Conservation (phyloP, 306 rosid genomes). For the Morella rubra region DNA sequence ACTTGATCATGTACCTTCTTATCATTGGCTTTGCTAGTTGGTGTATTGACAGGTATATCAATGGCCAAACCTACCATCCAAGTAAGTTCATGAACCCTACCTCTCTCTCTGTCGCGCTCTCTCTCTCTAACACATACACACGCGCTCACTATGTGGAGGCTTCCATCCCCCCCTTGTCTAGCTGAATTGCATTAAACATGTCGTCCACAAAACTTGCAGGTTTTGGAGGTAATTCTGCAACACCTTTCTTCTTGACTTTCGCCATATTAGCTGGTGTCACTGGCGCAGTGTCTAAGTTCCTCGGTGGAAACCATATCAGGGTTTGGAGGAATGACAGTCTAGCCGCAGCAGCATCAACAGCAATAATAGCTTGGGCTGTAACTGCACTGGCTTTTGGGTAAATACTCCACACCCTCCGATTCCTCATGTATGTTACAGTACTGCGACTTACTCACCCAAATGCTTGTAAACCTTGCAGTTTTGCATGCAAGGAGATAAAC, state of each 20-base stretch:
- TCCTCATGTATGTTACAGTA: not conserved
- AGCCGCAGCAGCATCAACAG: conserved; percentile 65
- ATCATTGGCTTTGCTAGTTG: conserved; percentile 86
- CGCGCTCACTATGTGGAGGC: not conserved
- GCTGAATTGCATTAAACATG: no score
- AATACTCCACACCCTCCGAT: not conserved
- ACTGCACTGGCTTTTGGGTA: conserved; percentile 73
- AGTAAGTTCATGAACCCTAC: conserved; percentile 39
- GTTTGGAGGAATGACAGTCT: conserved; percentile 89
- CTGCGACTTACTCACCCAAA: not conserved
- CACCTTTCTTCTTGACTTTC: conserved; percentile 63
- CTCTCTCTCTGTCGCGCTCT: not conserved
- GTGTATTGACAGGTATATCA: conserved; percentile 74
- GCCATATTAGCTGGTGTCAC: conserved; percentile 58
- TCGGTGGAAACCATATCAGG: conserved; percentile 72
- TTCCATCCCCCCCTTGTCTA: not conserved
- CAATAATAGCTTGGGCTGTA: conserved; percentile 74
- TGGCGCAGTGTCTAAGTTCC: conserved; percentile 67
- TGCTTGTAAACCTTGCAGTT: conserved; percentile 30
- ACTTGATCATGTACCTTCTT: conserved; percentile 78
- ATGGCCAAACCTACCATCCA: conserved; percentile 86
- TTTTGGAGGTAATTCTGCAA: conserved; percentile 89
- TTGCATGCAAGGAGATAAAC: conserved; percentile 81
- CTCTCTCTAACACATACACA: not conserved
- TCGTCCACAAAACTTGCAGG: conserved; percentile 28